Conservation (phyloP, 495 filamentous ascomycete species). For the Daldinia caldariorum region DNA sequence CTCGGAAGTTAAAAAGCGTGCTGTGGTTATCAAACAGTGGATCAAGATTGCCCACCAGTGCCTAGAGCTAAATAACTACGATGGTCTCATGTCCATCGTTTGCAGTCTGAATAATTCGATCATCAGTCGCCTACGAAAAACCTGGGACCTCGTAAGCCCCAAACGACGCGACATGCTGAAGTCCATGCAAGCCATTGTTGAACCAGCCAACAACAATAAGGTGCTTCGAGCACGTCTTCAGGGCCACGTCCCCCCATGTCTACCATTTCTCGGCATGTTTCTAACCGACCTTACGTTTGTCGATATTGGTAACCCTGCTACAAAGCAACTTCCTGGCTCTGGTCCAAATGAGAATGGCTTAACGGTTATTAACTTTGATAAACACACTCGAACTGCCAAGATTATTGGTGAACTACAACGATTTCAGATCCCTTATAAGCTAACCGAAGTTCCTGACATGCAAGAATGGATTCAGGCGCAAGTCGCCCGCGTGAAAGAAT, state of each 20-base stretch:
- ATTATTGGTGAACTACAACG: constrained; percentile 96
- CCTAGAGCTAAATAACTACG: constrained; percentile 92
- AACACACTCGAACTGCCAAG: constrained; percentile 91
- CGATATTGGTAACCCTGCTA: constrained; percentile 90
- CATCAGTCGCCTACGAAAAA: constrained; percentile 88
- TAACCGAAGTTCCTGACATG: constrained; percentile 85
- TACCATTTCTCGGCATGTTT: constrained; percentile 97
- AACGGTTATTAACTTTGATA: constrained; percentile 97
- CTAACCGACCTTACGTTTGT: constrained; percentile 89
- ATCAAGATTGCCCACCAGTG: constrained; percentile 93
- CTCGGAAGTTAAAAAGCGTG: constrained; percentile 90
- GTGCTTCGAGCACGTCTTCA: constrained; percentile 89
- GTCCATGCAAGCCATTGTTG: constrained; percentile 80
- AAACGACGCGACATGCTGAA: constrained; percentile 86
- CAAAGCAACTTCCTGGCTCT: constrained; percentile 66
- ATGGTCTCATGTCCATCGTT: constrained; percentile 95
- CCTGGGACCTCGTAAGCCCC: constrained; percentile 89
- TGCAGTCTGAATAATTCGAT: constrained; percentile 91
- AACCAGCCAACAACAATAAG: constrained; percentile 89
- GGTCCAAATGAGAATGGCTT: constrained; percentile 64
- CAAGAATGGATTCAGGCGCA: constrained; percentile 93
- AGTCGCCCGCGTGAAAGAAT: constrained; percentile 80
- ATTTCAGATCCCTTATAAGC: constrained; percentile 94
- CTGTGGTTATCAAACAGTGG: constrained; percentile 95
- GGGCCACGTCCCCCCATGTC: constrained; percentile 87